These are phyloP conservation scores for Citrus trifoliata DNA, from an alignment of 345 rosid genomes.

Conservation along the genomic window DNA sequence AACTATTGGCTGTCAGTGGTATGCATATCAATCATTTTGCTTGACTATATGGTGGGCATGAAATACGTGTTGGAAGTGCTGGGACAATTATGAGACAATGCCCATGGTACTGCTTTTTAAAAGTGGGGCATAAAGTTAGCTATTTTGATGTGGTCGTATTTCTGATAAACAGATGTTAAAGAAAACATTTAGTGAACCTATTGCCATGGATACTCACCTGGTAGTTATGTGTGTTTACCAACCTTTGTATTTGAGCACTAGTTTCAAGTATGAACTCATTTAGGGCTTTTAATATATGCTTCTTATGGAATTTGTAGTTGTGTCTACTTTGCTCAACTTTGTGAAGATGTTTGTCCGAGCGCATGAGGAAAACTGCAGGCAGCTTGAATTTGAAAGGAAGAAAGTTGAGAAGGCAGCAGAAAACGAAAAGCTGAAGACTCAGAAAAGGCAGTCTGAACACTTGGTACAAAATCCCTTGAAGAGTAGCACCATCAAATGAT, in stretches of 20 bases:
- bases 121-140: neutral
- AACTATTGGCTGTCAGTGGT: neutral
- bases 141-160: neutral
- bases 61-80: neutral
- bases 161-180: neutral
- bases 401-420: constrained; percentile 50
- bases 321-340: constrained; percentile 75
- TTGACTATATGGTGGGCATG: neutral
- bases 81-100: neutral
- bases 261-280: neutral
- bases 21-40: neutral
- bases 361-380: constrained; percentile 75
- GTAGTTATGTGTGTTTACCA: neutral
- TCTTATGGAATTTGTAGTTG: constrained; percentile 43
- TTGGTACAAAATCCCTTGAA: neutral
- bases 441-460: constrained; percentile 23
- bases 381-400: constrained; percentile 61
- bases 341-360: constrained; percentile 70
- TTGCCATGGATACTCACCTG: neutral
- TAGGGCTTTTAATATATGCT: neutral
- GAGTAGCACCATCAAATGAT: constrained; percentile 11
- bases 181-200: neutral
- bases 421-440: constrained; percentile 37
- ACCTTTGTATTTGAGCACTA: neutral
- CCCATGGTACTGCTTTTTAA: neutral